These are phyloP conservation scores for Fusarium haematococcum DNA, from an alignment of 2,329 filamentous ascomycete species.

Conservation along the genomic window DNA sequence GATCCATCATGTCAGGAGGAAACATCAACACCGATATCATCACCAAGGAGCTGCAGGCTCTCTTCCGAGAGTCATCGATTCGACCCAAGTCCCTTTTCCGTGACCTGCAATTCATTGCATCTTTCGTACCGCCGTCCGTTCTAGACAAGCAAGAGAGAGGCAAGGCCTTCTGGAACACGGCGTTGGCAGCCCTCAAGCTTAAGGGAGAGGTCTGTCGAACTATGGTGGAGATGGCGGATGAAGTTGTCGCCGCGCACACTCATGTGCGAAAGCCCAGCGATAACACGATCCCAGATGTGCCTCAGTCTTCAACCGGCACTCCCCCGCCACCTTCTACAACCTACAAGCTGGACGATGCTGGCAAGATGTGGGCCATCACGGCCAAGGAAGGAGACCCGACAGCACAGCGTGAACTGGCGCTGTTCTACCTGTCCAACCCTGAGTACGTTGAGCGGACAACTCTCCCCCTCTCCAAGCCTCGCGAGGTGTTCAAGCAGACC, in stretches of 20 bases:
- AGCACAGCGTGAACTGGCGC: constrained; percentile 91
- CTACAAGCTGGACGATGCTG: constrained; percentile 83
- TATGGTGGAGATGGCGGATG: constrained; percentile 73
- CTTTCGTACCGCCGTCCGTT: constrained; percentile 71
- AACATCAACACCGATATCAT: constrained; percentile 72
- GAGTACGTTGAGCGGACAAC: constrained; percentile 85
- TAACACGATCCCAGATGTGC: constrained; percentile 43
- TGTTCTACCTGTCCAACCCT: constrained; percentile 92
- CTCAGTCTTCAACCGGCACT: constrained; percentile 54
- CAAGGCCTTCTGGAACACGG: constrained; percentile 92
- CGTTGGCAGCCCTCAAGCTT: constrained; percentile 85
- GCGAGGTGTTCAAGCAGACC: constrained; percentile 90
- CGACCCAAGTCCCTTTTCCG: constrained; percentile 86
- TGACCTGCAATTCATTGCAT: constrained; percentile 80
- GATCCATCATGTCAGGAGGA: constrained; percentile 62
- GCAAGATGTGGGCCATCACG: constrained; percentile 90
- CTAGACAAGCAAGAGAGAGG: constrained; percentile 72
- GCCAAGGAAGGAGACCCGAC: constrained; percentile 88
- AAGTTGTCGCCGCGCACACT: constrained; percentile 71
- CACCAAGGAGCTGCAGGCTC: constrained; percentile 72
- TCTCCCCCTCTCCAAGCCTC: constrained; percentile 83
- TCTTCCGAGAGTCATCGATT: constrained; percentile 75
- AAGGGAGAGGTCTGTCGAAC: constrained; percentile 90
- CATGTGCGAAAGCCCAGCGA: constrained; percentile 66
- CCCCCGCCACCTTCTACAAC: constrained; percentile 66